A percentile compares a stretch with the other conserved stretches of the same genome.
phyloP scores from a whole-genome alignment of 805 yeast genomes.

The Cyberlindnera maclurae region DNA sequence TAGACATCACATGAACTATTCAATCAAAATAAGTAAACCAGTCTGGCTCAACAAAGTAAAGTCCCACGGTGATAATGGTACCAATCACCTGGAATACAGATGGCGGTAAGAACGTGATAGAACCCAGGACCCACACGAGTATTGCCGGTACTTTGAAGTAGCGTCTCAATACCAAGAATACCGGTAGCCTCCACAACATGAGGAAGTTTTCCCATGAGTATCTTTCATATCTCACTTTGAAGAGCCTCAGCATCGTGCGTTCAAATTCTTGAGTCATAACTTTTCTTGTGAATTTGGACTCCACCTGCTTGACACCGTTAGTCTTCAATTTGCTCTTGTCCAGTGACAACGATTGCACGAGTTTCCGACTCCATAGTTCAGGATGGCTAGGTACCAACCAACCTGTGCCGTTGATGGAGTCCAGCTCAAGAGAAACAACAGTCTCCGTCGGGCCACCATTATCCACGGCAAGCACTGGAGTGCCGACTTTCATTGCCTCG shows the following conservation, averaged over 20 bases:
- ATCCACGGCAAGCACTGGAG: constrained; percentile 79
- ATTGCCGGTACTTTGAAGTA: constrained; percentile 6
- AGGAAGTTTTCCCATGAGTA: constrained; percentile 27
- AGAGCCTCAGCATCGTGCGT: constrained; percentile 25
- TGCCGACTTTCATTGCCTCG: constrained; percentile 82
- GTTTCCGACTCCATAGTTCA: constrained; percentile 46
- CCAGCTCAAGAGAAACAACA: constrained; percentile 26
- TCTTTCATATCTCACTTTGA: constrained; percentile 17
- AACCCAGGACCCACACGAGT: constrained; percentile 10
- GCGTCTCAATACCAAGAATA: constrained; percentile 8
- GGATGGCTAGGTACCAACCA: constrained; percentile 46
- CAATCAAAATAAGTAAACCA: constrained; percentile 7
- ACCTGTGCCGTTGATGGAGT: constrained; percentile 47
- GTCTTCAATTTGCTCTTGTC: constrained; percentile 10
- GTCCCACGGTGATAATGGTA: neutral
- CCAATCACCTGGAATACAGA: constrained; percentile 14
- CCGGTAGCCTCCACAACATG: constrained; percentile 19
- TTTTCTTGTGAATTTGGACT: constrained; percentile 28
- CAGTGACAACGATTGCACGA: constrained; percentile 32
- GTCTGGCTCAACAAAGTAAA: constrained; percentile 11
- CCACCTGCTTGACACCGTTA: constrained; percentile 28
- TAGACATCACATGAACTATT: neutral
- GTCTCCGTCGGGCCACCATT: constrained; percentile 94
- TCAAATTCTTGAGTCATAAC: constrained; percentile 35
- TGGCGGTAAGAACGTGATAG: constrained; percentile 15